Conservation (phyloP, 176 grass and related monocot species). For the Alopecurus myosuroides region DNA sequence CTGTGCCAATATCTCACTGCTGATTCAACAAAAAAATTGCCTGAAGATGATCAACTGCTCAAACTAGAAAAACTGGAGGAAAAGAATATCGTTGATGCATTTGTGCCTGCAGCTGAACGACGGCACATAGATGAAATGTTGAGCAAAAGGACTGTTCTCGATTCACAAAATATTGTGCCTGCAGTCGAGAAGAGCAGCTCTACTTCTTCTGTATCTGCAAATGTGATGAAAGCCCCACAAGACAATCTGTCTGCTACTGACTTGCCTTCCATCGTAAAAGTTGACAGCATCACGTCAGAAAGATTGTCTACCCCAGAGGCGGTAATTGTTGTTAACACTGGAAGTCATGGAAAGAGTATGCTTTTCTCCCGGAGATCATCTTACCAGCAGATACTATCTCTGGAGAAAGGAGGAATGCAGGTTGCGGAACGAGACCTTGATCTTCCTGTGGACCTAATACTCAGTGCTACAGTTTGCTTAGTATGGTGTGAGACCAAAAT, state of each 20-base stretch:
- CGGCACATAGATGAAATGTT: neutral
- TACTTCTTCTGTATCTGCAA: slow-evolving; percentile 59
- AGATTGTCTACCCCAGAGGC: slow-evolving; percentile 35
- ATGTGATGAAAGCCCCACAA: slow-evolving; percentile 30
- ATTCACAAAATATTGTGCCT: slow-evolving; percentile 42
- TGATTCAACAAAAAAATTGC: slow-evolving; percentile 10
- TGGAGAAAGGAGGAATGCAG: slow-evolving; percentile 80
- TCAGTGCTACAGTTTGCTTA: slow-evolving; percentile 65
- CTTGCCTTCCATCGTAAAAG: slow-evolving; percentile 28
- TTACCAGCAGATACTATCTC: slow-evolving; percentile 86
- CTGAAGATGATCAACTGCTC: slow-evolving; percentile 16
- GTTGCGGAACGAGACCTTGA: slow-evolving; percentile 84
- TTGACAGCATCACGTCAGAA: slow-evolving; percentile 21
- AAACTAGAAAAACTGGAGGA: slow-evolving; percentile 12
- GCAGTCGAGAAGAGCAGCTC: slow-evolving; percentile 43
- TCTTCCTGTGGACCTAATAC: slow-evolving; percentile 78
- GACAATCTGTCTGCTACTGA: slow-evolving; percentile 37
- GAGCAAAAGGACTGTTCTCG: slow-evolving; percentile 22
- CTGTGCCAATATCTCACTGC: slow-evolving; percentile 17
- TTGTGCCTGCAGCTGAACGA: slow-evolving; percentile 24
- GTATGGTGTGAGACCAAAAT: slow-evolving; percentile 65
- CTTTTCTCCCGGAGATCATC: slow-evolving; percentile 76
- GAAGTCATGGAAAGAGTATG: slow-evolving; percentile 67
- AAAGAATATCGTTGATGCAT: slow-evolving; percentile 23
- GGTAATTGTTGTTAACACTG: slow-evolving; percentile 84